Percentiles rank a stretch among this genome's conserved stretches.
These are phyloP conservation scores for Trichoderma sp. DNA, from an alignment of 2,329 filamentous ascomycete genomes.

Conservation along the genomic window DNA sequence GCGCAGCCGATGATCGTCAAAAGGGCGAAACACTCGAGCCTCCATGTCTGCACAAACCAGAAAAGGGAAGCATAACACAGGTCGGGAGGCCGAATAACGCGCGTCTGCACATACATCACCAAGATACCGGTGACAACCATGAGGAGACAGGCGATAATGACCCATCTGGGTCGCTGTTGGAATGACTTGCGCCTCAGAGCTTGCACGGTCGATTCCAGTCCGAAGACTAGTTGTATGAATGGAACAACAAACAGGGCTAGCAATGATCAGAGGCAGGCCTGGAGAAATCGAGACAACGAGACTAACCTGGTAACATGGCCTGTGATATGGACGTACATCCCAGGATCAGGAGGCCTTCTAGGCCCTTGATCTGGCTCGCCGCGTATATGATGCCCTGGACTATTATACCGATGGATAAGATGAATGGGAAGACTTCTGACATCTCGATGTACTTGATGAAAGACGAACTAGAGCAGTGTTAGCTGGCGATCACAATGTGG, in stretches of 20 bases:
- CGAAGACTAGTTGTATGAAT: conserved; percentile 67
- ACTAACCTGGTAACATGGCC: conserved; percentile 61
- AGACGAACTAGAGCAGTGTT: conserved; percentile 38
- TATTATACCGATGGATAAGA: conserved; percentile 59
- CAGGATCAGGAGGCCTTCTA: conserved; percentile 52
- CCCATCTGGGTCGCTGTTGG: conserved; percentile 61
- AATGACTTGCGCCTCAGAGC: conserved; percentile 60
- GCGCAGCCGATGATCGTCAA: conserved; percentile 54
- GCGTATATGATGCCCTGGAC: conserved; percentile 62
- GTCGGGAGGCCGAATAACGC: conserved; percentile 57
- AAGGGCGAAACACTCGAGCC: conserved; percentile 58
- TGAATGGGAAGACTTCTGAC: conserved; percentile 57
- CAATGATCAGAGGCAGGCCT: conserved; percentile 31
- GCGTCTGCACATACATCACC: conserved; percentile 60
- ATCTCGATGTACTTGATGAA: conserved; percentile 50
- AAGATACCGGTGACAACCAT: conserved; percentile 50
- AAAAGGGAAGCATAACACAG: conserved; percentile 69
- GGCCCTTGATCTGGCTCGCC: conserved; percentile 57
- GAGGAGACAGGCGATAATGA: conserved; percentile 43
- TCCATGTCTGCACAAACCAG: conserved; percentile 66
- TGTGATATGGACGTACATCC: conserved; percentile 59
- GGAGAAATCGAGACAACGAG: not conserved
- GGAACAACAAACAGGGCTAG: conserved; percentile 68
- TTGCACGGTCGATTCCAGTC: conserved; percentile 61
- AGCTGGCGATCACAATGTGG: not conserved